phyloP scores from a whole-genome alignment of 257 asterid species.

The Solanum corneliomulleri region DNA sequence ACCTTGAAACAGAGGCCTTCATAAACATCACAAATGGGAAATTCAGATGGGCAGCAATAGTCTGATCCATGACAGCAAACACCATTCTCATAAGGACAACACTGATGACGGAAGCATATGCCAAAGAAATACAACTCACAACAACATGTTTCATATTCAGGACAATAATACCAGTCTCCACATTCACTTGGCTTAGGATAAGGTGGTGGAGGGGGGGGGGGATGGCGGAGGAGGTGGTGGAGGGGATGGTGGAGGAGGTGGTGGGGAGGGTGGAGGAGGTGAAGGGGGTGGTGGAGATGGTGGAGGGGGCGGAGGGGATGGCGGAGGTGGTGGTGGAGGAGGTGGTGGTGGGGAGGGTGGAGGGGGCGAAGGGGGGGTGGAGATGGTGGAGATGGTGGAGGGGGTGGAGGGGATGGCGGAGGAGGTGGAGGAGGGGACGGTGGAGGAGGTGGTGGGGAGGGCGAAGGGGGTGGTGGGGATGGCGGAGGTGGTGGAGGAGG shows the following conservation, averaged over 20 bases:
- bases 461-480: not conserved
- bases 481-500: not conserved
- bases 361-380: not conserved
- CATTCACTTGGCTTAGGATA: slow-evolving; percentile 1
- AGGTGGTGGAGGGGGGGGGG: not conserved
- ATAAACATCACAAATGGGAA: slow-evolving; percentile 12
- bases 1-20: slow-evolving; percentile 17
- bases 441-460: not conserved
- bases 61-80: slow-evolving; percentile 10
- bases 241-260: not conserved
- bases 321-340: not conserved
- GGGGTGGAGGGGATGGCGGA: not conserved
- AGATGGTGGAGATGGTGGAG: not conserved
- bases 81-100: slow-evolving; percentile 5
- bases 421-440: not conserved
- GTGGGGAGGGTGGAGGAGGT: not conserved
- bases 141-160: slow-evolving; percentile 14
- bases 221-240: not conserved
- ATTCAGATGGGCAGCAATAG: slow-evolving; percentile 20
- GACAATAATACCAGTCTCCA: slow-evolving; percentile 8
- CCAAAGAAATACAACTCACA: not conserved
- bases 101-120: slow-evolving; percentile 1
- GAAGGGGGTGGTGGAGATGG: not conserved
- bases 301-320: not conserved
- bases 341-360: accelerated